These are phyloP conservation scores for Neurospora terricola DNA, from an alignment of 495 filamentous ascomycete species.

Conservation along the genomic window DNA sequence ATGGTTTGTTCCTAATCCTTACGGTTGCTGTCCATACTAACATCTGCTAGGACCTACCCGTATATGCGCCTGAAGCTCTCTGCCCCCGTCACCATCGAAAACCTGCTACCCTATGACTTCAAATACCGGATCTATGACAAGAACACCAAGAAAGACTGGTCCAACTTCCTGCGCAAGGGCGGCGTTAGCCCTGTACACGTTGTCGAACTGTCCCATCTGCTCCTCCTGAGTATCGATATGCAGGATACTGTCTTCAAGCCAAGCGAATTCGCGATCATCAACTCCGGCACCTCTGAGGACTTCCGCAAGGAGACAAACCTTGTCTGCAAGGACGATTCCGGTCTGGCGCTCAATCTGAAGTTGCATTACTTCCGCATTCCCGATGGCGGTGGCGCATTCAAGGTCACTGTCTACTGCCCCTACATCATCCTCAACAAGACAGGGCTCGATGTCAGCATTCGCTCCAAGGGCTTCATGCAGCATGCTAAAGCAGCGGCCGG, in stretches of 20 bases:
- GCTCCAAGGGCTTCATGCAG: conserved; percentile 79
- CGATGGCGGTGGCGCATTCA: conserved; percentile 91
- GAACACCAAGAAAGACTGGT: conserved; percentile 96
- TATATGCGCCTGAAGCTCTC: conserved; percentile 89
- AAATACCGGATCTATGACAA: conserved; percentile 98
- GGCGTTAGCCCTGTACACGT: conserved; percentile 96
- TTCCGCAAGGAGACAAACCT: conserved; percentile 74
- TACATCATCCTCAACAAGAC: conserved; percentile 95
- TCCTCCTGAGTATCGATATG: conserved; percentile 88
- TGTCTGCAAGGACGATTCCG: conserved; percentile 73
- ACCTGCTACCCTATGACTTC: conserved; percentile 93
- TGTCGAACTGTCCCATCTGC: conserved; percentile 85
- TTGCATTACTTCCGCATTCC: conserved; percentile 91
- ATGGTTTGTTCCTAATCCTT: background rate
- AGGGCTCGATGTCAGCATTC: conserved; percentile 77
- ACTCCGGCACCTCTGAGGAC: conserved; percentile 77
- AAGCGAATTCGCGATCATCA: conserved; percentile 95
- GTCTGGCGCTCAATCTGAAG: conserved; percentile 66
- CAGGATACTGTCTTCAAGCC: conserved; percentile 90
- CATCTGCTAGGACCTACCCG: conserved; percentile 59
- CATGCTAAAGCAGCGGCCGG: conserved; percentile 72
- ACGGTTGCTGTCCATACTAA: conserved; percentile 13
- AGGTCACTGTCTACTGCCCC: conserved; percentile 83
- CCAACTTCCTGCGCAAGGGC: conserved; percentile 91
- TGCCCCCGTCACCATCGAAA: conserved; percentile 88